phyloP scores from a whole-genome alignment of 1,284 basidiomycete genomes.

The Phellopilus nigrolimitatus region DNA sequence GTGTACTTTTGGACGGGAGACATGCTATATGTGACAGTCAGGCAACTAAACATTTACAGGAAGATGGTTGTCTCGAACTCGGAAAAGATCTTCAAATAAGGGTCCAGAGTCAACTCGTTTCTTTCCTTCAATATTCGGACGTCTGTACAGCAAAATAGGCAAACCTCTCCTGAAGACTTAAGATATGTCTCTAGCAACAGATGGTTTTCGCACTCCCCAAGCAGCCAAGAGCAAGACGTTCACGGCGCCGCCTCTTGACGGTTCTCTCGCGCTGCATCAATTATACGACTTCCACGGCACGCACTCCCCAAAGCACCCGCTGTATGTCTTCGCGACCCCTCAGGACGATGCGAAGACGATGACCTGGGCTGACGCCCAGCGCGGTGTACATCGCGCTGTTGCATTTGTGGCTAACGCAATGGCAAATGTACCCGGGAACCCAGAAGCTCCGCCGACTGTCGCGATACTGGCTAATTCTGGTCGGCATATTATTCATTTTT shows the following conservation, averaged over 20 bases:
- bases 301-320: conserved; percentile 28
- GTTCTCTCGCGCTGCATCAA: neutral
- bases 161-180: neutral
- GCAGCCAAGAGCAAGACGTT: neutral
- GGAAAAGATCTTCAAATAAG: too few species aligned
- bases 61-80: too few species aligned
- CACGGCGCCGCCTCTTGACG: neutral
- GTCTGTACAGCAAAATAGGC: too few species aligned
- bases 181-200: neutral
- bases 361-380: neutral
- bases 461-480: conserved; percentile 25
- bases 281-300: neutral
- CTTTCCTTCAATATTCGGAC: too few species aligned
- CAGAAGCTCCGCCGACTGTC: conserved; percentile 15
- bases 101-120: too few species aligned
- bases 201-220: neutral
- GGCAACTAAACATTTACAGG: too few species aligned
- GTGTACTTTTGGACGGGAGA: too few species aligned
- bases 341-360: conserved; percentile 25
- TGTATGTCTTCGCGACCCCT: conserved; percentile 30
- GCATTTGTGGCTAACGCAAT: neutral
- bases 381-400: conserved; percentile 18
- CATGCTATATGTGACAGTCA: too few species aligned
- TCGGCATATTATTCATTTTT: conserved; percentile 16
- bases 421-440: neutral